Percentiles rank a stretch among this genome's conserved stretches.
Conservation (phyloP, 2,329 filamentous ascomycete species). For the Pleurostoma richardsiae region DNA sequence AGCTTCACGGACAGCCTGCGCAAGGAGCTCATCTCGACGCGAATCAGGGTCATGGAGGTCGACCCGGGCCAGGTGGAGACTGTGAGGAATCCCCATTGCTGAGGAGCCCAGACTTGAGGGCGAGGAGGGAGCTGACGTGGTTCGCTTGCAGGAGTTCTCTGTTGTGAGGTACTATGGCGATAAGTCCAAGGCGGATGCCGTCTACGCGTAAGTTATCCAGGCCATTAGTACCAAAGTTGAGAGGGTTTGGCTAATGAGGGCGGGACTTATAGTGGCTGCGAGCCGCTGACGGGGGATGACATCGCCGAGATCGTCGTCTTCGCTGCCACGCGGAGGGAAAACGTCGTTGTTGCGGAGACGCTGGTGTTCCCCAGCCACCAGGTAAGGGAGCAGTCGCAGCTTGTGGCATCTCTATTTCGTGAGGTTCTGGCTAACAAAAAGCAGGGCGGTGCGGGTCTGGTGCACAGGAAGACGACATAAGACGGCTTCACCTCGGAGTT, state of each 20-base stretch:
- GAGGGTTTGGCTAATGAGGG: not conserved
- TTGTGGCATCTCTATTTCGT: not conserved
- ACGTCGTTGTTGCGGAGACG: slow-evolving; percentile 85
- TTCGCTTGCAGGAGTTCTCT: slow-evolving; percentile 66
- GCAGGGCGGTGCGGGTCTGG: slow-evolving; percentile 6
- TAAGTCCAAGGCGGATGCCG: slow-evolving; percentile 81
- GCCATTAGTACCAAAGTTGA: not conserved
- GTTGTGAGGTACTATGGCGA: slow-evolving; percentile 85
- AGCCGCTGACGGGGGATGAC: slow-evolving; percentile 83
- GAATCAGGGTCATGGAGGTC: slow-evolving; percentile 80
- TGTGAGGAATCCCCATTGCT: slow-evolving; percentile 28
- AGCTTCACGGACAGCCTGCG: slow-evolving; percentile 79
- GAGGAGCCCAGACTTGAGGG: not conserved
- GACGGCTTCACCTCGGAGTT: too few relatives aligned
- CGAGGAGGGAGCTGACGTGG: slow-evolving; percentile 1
- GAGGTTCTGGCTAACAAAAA: slow-evolving; percentile 1
- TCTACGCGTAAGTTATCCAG: slow-evolving; percentile 64
- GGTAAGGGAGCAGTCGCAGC: slow-evolving; percentile 40
- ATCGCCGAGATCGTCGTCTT: slow-evolving; percentile 91
- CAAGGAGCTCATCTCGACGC: slow-evolving; percentile 74
- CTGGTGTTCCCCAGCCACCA: slow-evolving; percentile 87
- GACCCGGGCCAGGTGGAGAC: slow-evolving; percentile 94
- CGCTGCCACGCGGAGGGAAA: slow-evolving; percentile 75
- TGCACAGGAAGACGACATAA: slow-evolving; percentile 7
- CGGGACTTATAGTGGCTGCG: slow-evolving; percentile 51